Evolutionary conservation across 306 rosid species (phyloP).

Genomic region (Adenanthera pavonina): DNA sequence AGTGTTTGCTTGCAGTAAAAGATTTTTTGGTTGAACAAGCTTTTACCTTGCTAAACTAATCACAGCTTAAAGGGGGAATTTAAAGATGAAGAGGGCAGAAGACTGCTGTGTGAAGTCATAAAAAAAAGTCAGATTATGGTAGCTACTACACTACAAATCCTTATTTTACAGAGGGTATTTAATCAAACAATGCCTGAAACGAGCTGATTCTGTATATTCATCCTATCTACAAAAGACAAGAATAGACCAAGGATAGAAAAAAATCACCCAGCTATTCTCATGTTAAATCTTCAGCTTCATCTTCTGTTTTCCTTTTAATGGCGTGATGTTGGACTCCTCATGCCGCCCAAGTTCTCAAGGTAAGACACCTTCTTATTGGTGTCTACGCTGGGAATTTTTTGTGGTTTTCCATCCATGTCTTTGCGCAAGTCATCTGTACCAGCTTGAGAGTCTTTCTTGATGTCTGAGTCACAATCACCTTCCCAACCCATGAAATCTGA

Average conservation of each 20-base stretch:
- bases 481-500: constrained; percentile 97
- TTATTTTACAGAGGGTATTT: constrained; percentile 32
- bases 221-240: constrained; percentile 68
- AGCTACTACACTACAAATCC: constrained; percentile 46
- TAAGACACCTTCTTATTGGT: constrained; percentile 72
- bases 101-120: constrained; percentile 28
- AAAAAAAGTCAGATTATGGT: constrained; percentile 31
- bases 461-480: constrained; percentile 51
- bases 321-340: constrained; percentile 85
- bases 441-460: constrained; percentile 48
- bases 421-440: constrained; percentile 46
- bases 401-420: constrained; percentile 48
- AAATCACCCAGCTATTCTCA: not conserved
- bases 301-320: constrained; percentile 45
- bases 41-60: not conserved
- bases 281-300: not conserved
- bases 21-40: not conserved
- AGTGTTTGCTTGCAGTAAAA: not conserved
- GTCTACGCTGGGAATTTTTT: constrained; percentile 55
- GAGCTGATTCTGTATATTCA: constrained; percentile 41
- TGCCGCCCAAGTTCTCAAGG: constrained; percentile 76
- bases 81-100: constrained; percentile 3
- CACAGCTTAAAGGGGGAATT: constrained; percentile 12
- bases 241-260: constrained; percentile 44
- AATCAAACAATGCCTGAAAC: constrained; percentile 49